These are phyloP conservation scores for Scheffersomyces lignicola DNA, from an alignment of 1,139 yeast species.

Conservation along the genomic window DNA sequence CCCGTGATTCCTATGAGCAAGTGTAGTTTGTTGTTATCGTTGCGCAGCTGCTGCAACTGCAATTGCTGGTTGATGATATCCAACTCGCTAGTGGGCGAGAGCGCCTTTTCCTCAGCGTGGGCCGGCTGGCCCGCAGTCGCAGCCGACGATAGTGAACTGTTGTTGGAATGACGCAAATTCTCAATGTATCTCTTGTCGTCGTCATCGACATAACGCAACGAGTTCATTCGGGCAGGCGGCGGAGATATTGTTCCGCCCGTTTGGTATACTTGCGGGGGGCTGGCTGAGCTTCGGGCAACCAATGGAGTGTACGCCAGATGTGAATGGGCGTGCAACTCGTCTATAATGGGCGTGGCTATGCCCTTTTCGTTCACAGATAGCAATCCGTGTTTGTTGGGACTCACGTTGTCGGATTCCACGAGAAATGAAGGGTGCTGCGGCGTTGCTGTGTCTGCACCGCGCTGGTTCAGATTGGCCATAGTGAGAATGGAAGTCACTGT, in stretches of 20 bases:
- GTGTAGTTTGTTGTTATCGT: conserved; percentile 20
- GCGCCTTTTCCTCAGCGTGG: conserved; percentile 4
- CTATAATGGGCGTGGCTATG: conserved; percentile 7
- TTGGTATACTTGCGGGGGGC: conserved; percentile 7
- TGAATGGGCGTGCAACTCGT: conserved; percentile 10
- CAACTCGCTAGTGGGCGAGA: conserved; percentile 2
- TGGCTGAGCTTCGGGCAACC: conserved; percentile 9
- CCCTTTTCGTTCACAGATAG: conserved; percentile 9
- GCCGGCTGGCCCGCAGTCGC: conserved; percentile 1
- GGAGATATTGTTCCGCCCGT: conserved; percentile 5
- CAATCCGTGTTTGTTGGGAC: conserved; percentile 26
- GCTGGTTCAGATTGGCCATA: conserved; percentile 2
- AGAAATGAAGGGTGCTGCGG: conserved; percentile 21
- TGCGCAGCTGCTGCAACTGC: conserved; percentile 5
- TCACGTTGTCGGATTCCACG: conserved; percentile 19
- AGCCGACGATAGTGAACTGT: conserved; percentile 7
- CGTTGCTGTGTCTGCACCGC: neutral
- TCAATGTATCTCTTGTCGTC: conserved; percentile 16
- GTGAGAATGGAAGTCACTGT: neutral
- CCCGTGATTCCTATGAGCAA: conserved; percentile 31
- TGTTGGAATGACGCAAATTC: conserved; percentile 11
- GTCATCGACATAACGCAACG: conserved; percentile 15
- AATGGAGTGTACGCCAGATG: conserved; percentile 9
- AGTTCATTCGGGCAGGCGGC: conserved; percentile 14
- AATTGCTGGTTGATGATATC: conserved; percentile 4